Base-by-base conservation (phyloP, 768 basidiomycete species). In the Chiua virens region DNA sequence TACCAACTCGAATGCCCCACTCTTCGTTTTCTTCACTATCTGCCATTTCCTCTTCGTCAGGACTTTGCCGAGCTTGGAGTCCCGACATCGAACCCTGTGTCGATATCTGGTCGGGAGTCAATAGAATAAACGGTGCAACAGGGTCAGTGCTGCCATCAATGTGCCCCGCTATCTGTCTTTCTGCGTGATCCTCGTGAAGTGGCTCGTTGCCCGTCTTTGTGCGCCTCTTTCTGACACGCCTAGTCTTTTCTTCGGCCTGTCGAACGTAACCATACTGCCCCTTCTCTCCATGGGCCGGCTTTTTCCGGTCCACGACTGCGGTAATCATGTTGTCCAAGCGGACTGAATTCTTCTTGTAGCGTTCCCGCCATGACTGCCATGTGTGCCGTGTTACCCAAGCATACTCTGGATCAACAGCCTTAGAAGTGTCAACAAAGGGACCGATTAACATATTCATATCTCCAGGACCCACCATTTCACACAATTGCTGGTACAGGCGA, bases 361-460 rank as follows among this genome's bases (percentile, higher is more conserved):
- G 77, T 62, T 92, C 89, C 23, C 90, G 80, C 89, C 89, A 92
- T 15, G 89, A 92, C 57, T 91, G 88, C 89, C 89, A 92, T 3
- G 89, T 90, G 64, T 92, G 89, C 15, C 89, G 83, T 22, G 74
- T 76, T 18, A 90, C 90, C 89, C 89, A 92, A 0, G 79, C 74
- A 59, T 82, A 90, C 55, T 88, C 87, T 2, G 87, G 84, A 54
- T 89, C 85, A 44, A 70, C 69, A 42, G 73, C 74, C 88, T 90
- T 56, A 9, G 17, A 37, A 23, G 21, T 25, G 32, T 58, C 18
- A 60, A 35, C 15, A 45, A 18, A 11, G 23, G n/a, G 18, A 50
- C 32, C 10, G 3, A 35, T n/a, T 22, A 30, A 14, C 15, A n/a
- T 42, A 49, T 30, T 8, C 15, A n/a, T 42, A 49, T 30, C 10